These are phyloP conservation scores for Trametes polyzona DNA, from an alignment of 1,284 basidiomycete genomes.

Conservation along the genomic window DNA sequence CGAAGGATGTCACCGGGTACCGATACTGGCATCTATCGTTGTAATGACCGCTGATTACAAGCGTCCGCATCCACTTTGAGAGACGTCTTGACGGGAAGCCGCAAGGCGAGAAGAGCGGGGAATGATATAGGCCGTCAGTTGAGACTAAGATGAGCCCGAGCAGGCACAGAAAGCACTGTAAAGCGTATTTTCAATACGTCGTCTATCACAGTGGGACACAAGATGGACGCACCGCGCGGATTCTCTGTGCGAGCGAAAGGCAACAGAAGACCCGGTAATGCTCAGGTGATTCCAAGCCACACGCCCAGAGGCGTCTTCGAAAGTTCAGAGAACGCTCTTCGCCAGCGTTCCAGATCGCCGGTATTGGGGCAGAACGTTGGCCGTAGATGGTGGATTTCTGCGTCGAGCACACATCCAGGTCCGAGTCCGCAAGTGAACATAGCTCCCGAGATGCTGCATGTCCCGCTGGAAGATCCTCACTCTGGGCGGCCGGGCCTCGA, in stretches of 20 bases:
- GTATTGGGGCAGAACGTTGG: not conserved
- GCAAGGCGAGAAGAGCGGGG: not conserved
- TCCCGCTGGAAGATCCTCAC: not conserved
- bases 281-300: constrained; percentile 16
- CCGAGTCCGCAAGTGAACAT: constrained; percentile 8
- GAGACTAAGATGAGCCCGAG: not conserved
- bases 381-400: not conserved
- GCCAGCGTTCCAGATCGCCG: constrained; percentile 1
- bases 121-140: not conserved
- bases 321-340: not conserved
- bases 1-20: constrained; percentile 11
- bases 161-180: constrained; percentile 7
- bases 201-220: not conserved
- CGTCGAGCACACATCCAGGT: constrained; percentile 1
- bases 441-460: constrained; percentile 16
- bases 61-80: not conserved
- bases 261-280: constrained; percentile 7
- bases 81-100: constrained; percentile 8
- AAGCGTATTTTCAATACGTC: constrained; percentile 1
- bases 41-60: constrained; percentile 10
- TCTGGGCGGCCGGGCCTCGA: not conserved
- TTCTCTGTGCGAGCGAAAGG: constrained; percentile 11
- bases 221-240: constrained; percentile 10
- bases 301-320: not conserved
- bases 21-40: constrained; percentile 7